Evolutionary conservation across 2,329 filamentous ascomycete species (phyloP).

Genomic region (Penicillium sp.): DNA sequence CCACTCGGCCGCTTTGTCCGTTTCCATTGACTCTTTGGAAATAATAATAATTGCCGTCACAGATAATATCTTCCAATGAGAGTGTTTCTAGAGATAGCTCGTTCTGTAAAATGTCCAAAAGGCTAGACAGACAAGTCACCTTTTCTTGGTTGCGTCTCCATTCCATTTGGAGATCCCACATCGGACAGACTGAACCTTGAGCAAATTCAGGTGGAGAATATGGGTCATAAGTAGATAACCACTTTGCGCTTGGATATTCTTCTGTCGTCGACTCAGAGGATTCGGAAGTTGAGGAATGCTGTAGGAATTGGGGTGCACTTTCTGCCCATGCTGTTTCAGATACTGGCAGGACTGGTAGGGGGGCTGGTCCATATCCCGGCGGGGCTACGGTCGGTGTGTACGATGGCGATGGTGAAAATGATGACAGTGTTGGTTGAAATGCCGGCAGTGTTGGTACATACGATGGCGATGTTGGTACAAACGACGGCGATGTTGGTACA

Average conservation of each 20-base stretch:
- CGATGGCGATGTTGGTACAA: too few species aligned
- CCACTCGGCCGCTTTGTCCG: neutral
- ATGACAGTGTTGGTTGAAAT: neutral
- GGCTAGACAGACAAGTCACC: neutral
- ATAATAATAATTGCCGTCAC: conserved; percentile 9
- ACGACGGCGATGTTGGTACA: neutral
- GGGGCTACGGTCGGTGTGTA: neutral
- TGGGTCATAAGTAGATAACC: conserved; percentile 2
- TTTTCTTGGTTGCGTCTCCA: conserved; percentile 6
- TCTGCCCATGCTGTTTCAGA: neutral
- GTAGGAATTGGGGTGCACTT: conserved; percentile 1
- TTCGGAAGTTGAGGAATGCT: conserved; percentile 3
- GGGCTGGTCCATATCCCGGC: conserved; percentile 1
- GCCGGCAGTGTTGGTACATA: neutral
- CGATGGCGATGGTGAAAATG: neutral
- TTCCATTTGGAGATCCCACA: neutral
- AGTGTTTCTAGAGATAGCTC: conserved; percentile 9
- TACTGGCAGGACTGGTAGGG: neutral
- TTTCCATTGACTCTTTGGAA: neutral
- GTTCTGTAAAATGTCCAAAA: conserved; percentile 7
- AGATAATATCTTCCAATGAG: conserved; percentile 9
- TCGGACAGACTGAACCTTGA: neutral
- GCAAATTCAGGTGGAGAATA: neutral
- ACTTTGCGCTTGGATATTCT: conserved; percentile 2
- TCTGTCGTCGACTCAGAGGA: conserved; percentile 2